Conservation (phyloP, 352 stramenopile species). For the Phytophthora sp. region DNA sequence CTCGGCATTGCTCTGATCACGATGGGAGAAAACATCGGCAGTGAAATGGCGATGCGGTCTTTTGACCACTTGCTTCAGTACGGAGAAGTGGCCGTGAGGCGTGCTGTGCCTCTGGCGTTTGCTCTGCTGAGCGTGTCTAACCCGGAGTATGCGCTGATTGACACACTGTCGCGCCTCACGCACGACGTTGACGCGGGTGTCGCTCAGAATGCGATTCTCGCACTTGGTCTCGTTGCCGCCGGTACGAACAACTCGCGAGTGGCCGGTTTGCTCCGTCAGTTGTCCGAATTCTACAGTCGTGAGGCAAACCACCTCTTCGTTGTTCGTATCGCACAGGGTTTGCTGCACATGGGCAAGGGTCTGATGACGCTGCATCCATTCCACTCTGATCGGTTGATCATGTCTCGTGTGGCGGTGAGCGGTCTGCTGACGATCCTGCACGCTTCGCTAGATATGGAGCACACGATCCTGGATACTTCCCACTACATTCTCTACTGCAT, state of each 20-base stretch:
- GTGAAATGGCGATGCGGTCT: conserved; percentile 98
- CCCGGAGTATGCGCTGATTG: conserved; percentile 95
- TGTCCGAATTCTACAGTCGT: conserved; percentile 98
- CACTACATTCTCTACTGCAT: conserved; percentile 99
- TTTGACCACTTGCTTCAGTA: conserved; percentile 99
- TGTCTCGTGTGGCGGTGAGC: conserved; percentile 92
- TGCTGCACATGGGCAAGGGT: conserved; percentile 99
- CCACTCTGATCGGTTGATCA: conserved; percentile 95
- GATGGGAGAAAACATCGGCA: conserved; percentile 97
- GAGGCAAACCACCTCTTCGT: conserved; percentile 98
- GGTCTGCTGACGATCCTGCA: conserved; percentile 96
- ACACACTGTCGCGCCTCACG: conserved; percentile 98
- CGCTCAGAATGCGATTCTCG: conserved; percentile 97
- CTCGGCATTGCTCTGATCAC: conserved; percentile 98
- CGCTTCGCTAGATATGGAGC: conserved; percentile 97
- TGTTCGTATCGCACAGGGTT: conserved; percentile 97
- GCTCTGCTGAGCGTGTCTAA: conserved; percentile 97
- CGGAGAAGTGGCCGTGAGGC: conserved; percentile 96
- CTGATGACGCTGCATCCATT: conserved; percentile 98
- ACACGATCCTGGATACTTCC: conserved; percentile 97
- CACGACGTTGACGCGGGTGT: conserved; percentile 98
- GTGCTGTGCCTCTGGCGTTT: conserved; percentile 97
- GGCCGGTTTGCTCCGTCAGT: conserved; percentile 95
- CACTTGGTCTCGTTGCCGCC: conserved; percentile 95
- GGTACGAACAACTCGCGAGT: conserved; percentile 99